Evolutionary conservation across 768 basidiomycete genomes (phyloP), one percentile per base, ranked within the genome.

Genomic region (Russula sp.): DNA sequence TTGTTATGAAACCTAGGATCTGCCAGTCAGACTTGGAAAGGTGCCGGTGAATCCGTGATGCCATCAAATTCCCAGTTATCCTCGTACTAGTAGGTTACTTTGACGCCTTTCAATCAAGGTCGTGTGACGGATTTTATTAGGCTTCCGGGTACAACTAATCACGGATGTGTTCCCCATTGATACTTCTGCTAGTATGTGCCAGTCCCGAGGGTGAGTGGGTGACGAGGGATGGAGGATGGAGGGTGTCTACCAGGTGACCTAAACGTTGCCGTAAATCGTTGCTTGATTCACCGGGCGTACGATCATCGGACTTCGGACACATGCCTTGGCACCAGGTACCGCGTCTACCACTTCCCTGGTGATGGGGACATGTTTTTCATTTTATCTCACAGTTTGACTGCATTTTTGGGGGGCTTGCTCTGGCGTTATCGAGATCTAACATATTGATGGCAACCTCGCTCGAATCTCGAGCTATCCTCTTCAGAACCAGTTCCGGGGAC

Each of bases 31-130:
- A 22, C 46, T 24, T 9, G 7, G 44, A 46, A n/a, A 46, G 44
- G 22, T 48, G 46, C 22, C n/a, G n/a, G n/a, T n/a, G n/a, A n/a
- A n/a, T n/a, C 46, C 46, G 46, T 48, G 46, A 48, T 48, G n/a
- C n/a, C 46, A 48, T 48, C 46, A 48, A 48, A 22, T 48, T n/a
- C 22, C 46, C 46, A 22, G n/a, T 48, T 48, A 22, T n/a, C n/a
- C 46, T 11, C 10, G 46, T 48, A n/a, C 46, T 48, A 30, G 28
- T 30, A 5, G 46, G 10, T 24, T 24, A n/a, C 10, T 22, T 44
- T 44, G 42, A 44, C 20, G 44, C 44, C 20, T n/a, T 20, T 44
- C 42, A 18, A 44, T 44, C 40, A 44, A 44, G 20, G n/a, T 44
- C 44, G 20, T n/a, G 44, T 44, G 20, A 44, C 3, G 20, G 9